Evolutionary conservation across 352 stramenopile genomes (phyloP).

Genomic region (Pythium pyrilobum): DNA sequence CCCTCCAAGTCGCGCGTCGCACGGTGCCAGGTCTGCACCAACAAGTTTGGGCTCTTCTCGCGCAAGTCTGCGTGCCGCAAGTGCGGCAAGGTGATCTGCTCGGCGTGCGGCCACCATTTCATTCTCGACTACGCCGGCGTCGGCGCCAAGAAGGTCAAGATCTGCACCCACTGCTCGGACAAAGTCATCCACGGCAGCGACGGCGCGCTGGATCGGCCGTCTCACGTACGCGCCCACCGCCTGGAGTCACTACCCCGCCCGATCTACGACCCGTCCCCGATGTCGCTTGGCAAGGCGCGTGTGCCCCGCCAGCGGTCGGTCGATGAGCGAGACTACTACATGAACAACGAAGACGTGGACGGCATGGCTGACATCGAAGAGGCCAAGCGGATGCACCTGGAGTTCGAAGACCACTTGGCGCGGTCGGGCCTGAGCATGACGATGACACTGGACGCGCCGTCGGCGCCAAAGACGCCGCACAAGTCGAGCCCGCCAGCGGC

Average conservation of each 20-base stretch:
- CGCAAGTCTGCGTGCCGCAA: constrained; percentile 66
- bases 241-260: constrained; percentile 18
- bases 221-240: constrained; percentile 10
- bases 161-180: constrained; percentile 59
- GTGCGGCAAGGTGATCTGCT: constrained; percentile 70
- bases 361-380: constrained; percentile 55
- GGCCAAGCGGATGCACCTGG: constrained; percentile 56
- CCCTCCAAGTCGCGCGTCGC: constrained; percentile 38
- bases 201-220: background rate
- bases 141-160: constrained; percentile 60
- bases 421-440: constrained; percentile 4
- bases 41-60: constrained; percentile 57
- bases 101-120: constrained; percentile 44
- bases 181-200: constrained; percentile 23
- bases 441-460: background rate
- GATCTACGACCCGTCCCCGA: constrained; percentile 41
- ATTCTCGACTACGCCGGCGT: constrained; percentile 42
- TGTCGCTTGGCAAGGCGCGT: constrained; percentile 9
- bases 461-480: background rate
- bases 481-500: background rate
- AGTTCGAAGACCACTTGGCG: constrained; percentile 53
- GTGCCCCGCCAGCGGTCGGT: constrained; percentile 31
- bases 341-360: constrained; percentile 39
- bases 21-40: constrained; percentile 47
- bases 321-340: constrained; percentile 58